Evolutionary conservation across 768 basidiomycete genomes (phyloP), one percentile per base, ranked within the genome.

Genomic region (Podaxis pistillaris): DNA sequence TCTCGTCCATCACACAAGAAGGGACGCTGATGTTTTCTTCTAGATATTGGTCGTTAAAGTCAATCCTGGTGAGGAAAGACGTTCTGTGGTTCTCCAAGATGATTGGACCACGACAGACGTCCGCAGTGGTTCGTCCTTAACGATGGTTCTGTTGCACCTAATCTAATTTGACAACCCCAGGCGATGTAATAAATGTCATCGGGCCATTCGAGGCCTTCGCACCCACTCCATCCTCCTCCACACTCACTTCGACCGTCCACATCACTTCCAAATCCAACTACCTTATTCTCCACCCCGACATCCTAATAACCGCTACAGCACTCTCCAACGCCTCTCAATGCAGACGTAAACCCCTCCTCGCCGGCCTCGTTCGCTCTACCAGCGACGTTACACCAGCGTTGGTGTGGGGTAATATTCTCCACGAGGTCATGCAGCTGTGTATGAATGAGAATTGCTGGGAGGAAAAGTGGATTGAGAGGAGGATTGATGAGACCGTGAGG

Each of bases 341-440:
- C 72, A 75, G 85, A 22, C 88, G 97, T 9, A 93, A 90, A 73
- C 93, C 96, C 0, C 79, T 98, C n/a, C 77, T 99, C 33, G 86
- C 85, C 46, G 76, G 79, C 47, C 78, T 89, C 56, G 74, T 89
- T 47, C 86, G 83, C 41, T 82, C 86, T 0, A 76, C 81, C 0
- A 84, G 82, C 5, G 87, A 88, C 63, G 75, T 76, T 13, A 85
- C 87, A 0, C 88, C 90, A 1, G 80, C 88, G 4, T 79, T 93
- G 11, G 79, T 96, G 0, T 98, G 94, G 87, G 97, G 97, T 40
- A 97, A 90, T 68, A 87, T 98, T 74, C 82, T 97, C 4, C 97
- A 99, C 68, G 89, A 94, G 66, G 88, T 98, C 37, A 86, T 97
- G 78, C 95, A 98, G 71, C 76, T 81, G 0, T 94, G 93, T 67